Conservation (phyloP, 305 asterid genomes). For the Lippia alba region DNA sequence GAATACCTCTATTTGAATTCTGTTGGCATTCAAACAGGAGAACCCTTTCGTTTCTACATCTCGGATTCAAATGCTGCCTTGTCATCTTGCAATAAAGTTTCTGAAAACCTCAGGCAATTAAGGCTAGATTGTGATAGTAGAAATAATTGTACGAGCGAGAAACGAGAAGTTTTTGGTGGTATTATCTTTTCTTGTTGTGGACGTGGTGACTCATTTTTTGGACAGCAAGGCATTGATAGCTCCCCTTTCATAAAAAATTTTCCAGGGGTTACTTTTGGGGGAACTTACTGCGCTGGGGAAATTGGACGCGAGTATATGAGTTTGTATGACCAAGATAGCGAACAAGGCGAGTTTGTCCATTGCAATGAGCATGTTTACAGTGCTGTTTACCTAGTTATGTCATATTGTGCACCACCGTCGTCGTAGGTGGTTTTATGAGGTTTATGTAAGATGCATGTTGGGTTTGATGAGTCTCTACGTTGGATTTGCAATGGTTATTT, state of each 20-base stretch:
- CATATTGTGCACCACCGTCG: slow-evolving; percentile 52
- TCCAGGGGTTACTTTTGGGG: slow-evolving; percentile 68
- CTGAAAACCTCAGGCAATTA: slow-evolving; percentile 50
- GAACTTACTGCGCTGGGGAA: slow-evolving; percentile 81
- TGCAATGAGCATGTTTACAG: slow-evolving; percentile 67
- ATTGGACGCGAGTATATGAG: slow-evolving; percentile 54
- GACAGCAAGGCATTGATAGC: slow-evolving; percentile 55
- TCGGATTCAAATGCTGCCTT: slow-evolving; percentile 65
- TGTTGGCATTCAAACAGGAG: slow-evolving; percentile 76
- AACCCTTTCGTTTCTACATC: slow-evolving; percentile 64
- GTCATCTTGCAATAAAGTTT: slow-evolving; percentile 47
- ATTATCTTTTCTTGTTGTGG: slow-evolving; percentile 76
- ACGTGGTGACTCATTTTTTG: slow-evolving; percentile 66
- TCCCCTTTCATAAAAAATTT: slow-evolving; percentile 71
- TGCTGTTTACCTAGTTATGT: slow-evolving; percentile 67
- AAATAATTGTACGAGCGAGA: slow-evolving; percentile 25
- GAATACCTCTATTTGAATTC: slow-evolving; percentile 71
- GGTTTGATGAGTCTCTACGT: not conserved
- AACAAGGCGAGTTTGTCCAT: slow-evolving; percentile 39
- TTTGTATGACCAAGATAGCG: slow-evolving; percentile 48
- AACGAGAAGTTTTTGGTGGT: slow-evolving; percentile 70
- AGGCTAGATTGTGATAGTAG: slow-evolving; percentile 39
- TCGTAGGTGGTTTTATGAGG: not conserved
- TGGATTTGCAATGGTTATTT: no score
- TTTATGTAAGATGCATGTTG: not conserved